Evolutionary conservation across 495 filamentous ascomycete species (phyloP).

Genomic region (Podospora appendiculata): DNA sequence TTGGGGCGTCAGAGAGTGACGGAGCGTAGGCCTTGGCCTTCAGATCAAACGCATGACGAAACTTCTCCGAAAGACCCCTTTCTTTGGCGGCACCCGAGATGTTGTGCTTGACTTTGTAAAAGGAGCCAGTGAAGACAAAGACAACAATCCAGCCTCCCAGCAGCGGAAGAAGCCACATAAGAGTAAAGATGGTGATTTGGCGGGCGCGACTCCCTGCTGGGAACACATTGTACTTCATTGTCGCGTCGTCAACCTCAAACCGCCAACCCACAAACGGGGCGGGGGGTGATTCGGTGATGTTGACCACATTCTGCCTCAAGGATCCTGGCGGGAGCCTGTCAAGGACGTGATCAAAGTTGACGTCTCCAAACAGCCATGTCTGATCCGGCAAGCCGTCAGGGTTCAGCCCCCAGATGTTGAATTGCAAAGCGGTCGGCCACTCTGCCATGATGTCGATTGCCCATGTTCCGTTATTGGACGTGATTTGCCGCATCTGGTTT

Average conservation of each 20-base stretch:
- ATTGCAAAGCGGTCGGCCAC: conserved; percentile 49
- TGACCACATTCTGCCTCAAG: conserved; percentile 43
- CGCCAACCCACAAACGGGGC: conserved; percentile 46
- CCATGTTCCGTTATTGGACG: conserved; percentile 43
- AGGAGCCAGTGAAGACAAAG: conserved; percentile 55
- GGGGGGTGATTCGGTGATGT: conserved; percentile 53
- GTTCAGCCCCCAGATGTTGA: conserved; percentile 51
- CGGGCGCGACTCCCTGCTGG: conserved; percentile 47
- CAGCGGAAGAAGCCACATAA: conserved; percentile 37
- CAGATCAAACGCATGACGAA: conserved; percentile 1
- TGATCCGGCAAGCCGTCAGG: conserved; percentile 53
- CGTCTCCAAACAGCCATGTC: conserved; percentile 51
- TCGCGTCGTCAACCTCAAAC: conserved; percentile 50
- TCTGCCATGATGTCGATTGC: conserved; percentile 53
- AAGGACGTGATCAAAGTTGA: conserved; percentile 49
- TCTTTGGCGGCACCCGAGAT: conserved; percentile 46
- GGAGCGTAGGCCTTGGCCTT: no score
- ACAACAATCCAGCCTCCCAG: conserved; percentile 48
- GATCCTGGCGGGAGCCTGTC: conserved; percentile 55
- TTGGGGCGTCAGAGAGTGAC: no score
- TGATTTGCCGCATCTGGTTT: conserved; percentile 32
- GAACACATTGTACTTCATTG: conserved; percentile 35
- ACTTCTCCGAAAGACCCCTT: conserved; percentile 18
- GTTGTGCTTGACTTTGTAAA: conserved; percentile 48
- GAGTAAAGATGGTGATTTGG: conserved; percentile 51